Conservation (phyloP, 2,329 filamentous ascomycete species). For the Pleomassaria siparia region DNA sequence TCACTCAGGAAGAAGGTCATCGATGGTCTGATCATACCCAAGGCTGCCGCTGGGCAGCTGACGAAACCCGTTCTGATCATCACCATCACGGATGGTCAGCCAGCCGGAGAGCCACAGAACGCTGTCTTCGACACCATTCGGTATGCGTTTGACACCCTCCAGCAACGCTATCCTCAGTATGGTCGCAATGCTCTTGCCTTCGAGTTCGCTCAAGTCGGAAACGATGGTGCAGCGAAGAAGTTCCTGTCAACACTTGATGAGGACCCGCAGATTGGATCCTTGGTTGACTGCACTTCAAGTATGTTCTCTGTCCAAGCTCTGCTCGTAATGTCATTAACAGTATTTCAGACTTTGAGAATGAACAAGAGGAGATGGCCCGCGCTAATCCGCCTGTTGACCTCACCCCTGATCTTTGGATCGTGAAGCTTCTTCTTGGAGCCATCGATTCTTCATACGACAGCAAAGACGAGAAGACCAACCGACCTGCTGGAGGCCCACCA, state of each 20-base stretch:
- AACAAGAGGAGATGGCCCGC: conserved; percentile 66
- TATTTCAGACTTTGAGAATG: conserved; percentile 63
- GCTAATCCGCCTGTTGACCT: conserved; percentile 63
- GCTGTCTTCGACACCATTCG: conserved; percentile 61
- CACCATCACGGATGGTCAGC: conserved; percentile 67
- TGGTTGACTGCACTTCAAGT: conserved; percentile 71
- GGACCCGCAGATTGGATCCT: conserved; percentile 60
- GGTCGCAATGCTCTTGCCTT: conserved; percentile 63
- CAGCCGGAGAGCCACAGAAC: conserved; percentile 61
- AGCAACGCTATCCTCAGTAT: conserved; percentile 48
- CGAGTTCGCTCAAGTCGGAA: conserved; percentile 70
- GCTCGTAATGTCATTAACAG: conserved; percentile 6
- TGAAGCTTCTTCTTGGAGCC: conserved; percentile 67
- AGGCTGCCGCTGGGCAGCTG: conserved; percentile 55
- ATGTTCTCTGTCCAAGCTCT: conserved; percentile 30
- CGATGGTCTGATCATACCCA: conserved; percentile 59
- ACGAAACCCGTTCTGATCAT: conserved; percentile 67
- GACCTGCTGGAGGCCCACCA: conserved; percentile 27
- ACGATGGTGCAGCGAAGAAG: conserved; percentile 64
- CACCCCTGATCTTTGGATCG: conserved; percentile 66
- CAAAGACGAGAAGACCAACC: conserved; percentile 62
- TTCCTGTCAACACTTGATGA: conserved; percentile 67
- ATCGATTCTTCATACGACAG: conserved; percentile 67
- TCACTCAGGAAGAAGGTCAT: conserved; percentile 64
- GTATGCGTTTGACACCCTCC: conserved; percentile 55